These are phyloP conservation scores for Blumeria graminis DNA, from an alignment of 2,329 filamentous ascomycete species.

Conservation along the genomic window DNA sequence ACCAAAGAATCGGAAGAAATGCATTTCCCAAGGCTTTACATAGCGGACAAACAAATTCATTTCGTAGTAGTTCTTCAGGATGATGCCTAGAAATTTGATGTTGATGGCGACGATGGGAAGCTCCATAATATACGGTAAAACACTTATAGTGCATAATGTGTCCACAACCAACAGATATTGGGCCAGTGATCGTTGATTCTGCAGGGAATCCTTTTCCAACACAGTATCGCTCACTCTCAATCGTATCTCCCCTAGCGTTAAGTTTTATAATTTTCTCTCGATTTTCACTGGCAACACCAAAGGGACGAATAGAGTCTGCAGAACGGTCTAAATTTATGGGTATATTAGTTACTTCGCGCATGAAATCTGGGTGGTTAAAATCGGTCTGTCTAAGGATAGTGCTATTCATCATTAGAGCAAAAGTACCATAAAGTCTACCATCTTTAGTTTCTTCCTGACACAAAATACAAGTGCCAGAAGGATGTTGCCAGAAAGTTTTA, in stretches of 20 bases:
- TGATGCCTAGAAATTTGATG: slow-evolving; percentile 90
- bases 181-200: slow-evolving; percentile 39
- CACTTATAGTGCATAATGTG: slow-evolving; percentile 98
- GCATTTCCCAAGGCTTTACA: slow-evolving; percentile 93
- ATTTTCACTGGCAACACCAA: slow-evolving; percentile 78
- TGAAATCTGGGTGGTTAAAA: slow-evolving; percentile 55
- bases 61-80: slow-evolving; percentile 51
- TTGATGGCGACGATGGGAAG: slow-evolving; percentile 59
- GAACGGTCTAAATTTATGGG: slow-evolving; percentile 67
- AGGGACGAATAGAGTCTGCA: slow-evolving; percentile 62
- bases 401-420: slow-evolving; percentile 71
- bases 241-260: slow-evolving; percentile 43
- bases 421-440: slow-evolving; percentile 70
- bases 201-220: slow-evolving; percentile 76
- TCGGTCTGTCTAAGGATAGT: slow-evolving; percentile 71
- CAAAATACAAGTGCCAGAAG: slow-evolving; percentile 76
- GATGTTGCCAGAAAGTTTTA: slow-evolving; percentile 70
- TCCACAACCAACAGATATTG: slow-evolving; percentile 75
- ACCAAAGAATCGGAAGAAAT: slow-evolving; percentile 90
- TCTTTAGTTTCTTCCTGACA: slow-evolving; percentile 95
- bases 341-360: slow-evolving; percentile 57
- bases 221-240: slow-evolving; percentile 52
- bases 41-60: slow-evolving; percentile 88
- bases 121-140: slow-evolving; percentile 76
- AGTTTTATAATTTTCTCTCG: slow-evolving; percentile 53